Conservation (phyloP, 495 filamentous ascomycete genomes). For the Neurospora hispaniola region DNA sequence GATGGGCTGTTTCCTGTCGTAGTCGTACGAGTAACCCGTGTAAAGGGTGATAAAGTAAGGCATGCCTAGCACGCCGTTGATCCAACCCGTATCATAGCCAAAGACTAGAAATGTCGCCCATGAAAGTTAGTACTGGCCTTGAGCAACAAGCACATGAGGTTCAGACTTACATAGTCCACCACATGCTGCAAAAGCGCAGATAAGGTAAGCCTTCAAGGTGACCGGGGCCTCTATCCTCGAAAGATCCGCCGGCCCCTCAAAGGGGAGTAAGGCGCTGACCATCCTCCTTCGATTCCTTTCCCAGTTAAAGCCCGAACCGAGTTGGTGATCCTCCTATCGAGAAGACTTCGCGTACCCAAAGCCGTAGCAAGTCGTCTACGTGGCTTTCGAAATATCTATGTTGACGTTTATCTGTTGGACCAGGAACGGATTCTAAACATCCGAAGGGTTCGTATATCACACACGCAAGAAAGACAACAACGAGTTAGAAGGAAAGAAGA, state of each 20-base stretch:
- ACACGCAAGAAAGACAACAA: neutral
- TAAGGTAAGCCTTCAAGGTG: constrained; percentile 52
- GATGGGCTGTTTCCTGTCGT: constrained; percentile 30
- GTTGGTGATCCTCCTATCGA: neutral
- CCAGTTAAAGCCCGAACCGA: neutral
- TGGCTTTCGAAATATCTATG: neutral
- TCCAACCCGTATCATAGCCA: constrained; percentile 57
- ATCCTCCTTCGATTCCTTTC: neutral
- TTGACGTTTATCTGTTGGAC: neutral
- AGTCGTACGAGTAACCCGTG: constrained; percentile 50
- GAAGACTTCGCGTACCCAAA: neutral
- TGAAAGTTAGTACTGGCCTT: neutral
- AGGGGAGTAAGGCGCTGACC: constrained; percentile 10
- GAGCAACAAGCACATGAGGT: neutral
- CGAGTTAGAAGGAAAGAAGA: neutral
- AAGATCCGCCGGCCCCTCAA: constrained; percentile 31
- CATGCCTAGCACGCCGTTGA: constrained; percentile 49
- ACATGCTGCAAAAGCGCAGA: constrained; percentile 57
- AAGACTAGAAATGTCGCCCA: constrained; percentile 30
- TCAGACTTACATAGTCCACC: constrained; percentile 44
- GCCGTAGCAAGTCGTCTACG: neutral
- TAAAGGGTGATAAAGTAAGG: constrained; percentile 47
- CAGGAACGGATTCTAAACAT: neutral
- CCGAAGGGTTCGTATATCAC: neutral
- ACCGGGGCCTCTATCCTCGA: constrained; percentile 53